Evolutionary conservation across 2,329 filamentous ascomycete genomes (phyloP), one percentile per base, ranked within the genome.

Genomic region (Coleophoma eucalyptorum): DNA sequence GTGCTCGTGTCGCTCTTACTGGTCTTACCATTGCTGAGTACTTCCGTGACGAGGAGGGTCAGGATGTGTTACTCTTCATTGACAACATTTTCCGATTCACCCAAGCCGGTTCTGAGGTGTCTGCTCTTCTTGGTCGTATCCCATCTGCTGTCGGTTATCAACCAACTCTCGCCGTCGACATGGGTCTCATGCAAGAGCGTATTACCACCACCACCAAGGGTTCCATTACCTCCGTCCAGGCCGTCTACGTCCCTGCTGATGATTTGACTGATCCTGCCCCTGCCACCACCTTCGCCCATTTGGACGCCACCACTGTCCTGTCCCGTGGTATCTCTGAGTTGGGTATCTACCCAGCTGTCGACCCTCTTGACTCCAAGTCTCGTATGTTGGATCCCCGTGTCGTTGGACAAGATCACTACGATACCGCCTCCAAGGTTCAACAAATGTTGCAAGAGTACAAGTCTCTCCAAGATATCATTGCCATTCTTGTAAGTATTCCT

Each of bases 11-110:
- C 69, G 94, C 94, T 68, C 87, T 99, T 70, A 99, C 94, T 73
- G 93, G 92, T 78, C 67, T 63, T 44, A 89, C 86, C 1, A 73
- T 92, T 7, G 87, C 87, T 42, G 90, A 97, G 67, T 89, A 95
- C 67, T 97, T 97, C 80, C 77, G 83, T 60, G 79, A 84, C 55
- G 69, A 74, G 48, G 80, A 86, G 63, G 92, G 92, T 65, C 92
- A 97, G 81, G 92, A 97, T 79, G 90, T 97, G 84, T 83, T 97
- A 72, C 91, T 97, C 75, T 97, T 97, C 84, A 97, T 97, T 75
- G 94, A 99, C 88, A 99, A 99, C 85, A 97, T 99, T 79, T 97
- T 97, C 90, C 89, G 94, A 71, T 97, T 97, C 85, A 97, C 93
- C 63, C 93, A 97, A 81, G 94, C 94, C 74, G 94, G 94, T 92